Percentiles rank a stretch among this genome's conserved stretches.
Conservation (phyloP, 179 eudicot species). For the Beta lomatogona region DNA sequence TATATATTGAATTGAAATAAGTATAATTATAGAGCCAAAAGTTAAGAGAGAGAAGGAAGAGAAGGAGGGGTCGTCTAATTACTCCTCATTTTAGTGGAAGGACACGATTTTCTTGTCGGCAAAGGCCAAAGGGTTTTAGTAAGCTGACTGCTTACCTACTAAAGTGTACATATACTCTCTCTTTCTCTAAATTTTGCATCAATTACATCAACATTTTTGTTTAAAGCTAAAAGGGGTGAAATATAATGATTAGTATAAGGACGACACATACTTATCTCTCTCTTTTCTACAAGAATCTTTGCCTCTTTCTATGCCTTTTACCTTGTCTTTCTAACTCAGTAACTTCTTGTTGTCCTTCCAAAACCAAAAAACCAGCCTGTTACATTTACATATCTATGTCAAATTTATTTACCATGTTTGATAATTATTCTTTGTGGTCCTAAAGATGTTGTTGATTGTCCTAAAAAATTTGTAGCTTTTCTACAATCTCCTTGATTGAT, state of each 20-base stretch:
- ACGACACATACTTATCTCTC: slow-evolving; percentile 22
- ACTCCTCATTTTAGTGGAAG: slow-evolving; percentile 46
- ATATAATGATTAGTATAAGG: slow-evolving; percentile 35
- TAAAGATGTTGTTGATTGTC: neutral
- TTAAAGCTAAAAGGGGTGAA: slow-evolving; percentile 17
- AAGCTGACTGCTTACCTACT: slow-evolving; percentile 50
- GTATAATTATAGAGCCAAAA: slow-evolving; percentile 29
- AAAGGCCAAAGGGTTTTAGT: slow-evolving; percentile 51
- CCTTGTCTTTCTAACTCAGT: slow-evolving; percentile 19
- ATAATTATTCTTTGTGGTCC: slow-evolving; percentile 15
- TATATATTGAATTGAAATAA: slow-evolving; percentile 21
- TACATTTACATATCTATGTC: neutral
- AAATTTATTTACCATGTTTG: neutral
- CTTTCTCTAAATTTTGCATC: slow-evolving; percentile 6
- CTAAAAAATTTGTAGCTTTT: neutral
- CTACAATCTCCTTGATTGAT: neutral
- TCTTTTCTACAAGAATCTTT: slow-evolving; percentile 34
- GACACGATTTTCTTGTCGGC: slow-evolving; percentile 70
- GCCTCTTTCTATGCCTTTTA: slow-evolving; percentile 17
- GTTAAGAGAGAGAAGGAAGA: neutral
- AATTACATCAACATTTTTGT: slow-evolving; percentile 23
- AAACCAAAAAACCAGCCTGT: neutral
- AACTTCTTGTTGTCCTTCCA: neutral
- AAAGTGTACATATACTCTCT: slow-evolving; percentile 29
- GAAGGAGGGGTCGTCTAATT: slow-evolving; percentile 32